Conservation (phyloP, 169 alveolate species). For the Eimeria mitis region DNA sequence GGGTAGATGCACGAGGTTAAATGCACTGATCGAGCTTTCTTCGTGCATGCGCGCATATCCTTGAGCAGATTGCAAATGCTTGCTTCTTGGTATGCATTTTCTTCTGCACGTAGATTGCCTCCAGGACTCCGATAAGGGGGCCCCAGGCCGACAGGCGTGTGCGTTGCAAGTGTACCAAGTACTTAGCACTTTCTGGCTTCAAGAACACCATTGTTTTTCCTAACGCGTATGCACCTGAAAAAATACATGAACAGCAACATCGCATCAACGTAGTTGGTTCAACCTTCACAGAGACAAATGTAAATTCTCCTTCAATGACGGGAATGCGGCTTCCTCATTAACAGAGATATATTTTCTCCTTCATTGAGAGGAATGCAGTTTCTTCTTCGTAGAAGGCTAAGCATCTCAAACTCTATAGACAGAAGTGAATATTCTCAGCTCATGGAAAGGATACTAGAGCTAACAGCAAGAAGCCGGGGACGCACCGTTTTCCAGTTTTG, state of each 20-base stretch:
- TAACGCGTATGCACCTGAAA: conserved; percentile 86
- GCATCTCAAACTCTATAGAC: too few species aligned
- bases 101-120: conserved; percentile 87
- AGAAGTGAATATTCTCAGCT: background rate
- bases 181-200: conserved; percentile 93
- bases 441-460: too few species aligned
- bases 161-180: conserved; percentile 91
- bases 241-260: background rate
- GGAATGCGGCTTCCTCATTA: too few species aligned
- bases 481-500: conserved; percentile 47
- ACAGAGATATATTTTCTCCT: too few species aligned
- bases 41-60: conserved; percentile 80
- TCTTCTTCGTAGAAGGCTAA: too few species aligned
- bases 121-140: conserved; percentile 92
- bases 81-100: conserved; percentile 21
- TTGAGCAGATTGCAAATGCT: conserved; percentile 50
- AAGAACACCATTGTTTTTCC: conserved; percentile 95
- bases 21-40: conserved; percentile 62
- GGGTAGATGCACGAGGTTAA: too few species aligned
- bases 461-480: background rate
- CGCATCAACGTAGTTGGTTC: background rate
- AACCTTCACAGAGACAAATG: background rate
- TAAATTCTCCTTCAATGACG: background rate
- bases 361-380: too few species aligned
- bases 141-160: conserved; percentile 94